Evolutionary conservation across 1,139 yeast genomes (phyloP).

Genomic region (Pichia norvegensis): DNA sequence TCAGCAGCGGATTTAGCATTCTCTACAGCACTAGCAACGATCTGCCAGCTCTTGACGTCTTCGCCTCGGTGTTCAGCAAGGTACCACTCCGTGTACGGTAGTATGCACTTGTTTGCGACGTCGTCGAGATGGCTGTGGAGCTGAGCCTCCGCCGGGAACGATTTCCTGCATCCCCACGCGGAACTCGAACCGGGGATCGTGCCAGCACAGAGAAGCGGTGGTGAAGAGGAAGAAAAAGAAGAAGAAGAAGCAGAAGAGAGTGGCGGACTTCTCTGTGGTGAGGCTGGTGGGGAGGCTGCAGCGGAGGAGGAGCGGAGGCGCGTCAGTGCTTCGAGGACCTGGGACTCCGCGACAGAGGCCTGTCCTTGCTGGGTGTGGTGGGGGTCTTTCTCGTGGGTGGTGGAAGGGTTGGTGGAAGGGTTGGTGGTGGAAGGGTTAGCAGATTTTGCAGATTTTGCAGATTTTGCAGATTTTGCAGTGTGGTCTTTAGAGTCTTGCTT

Average conservation of each 20-base stretch:
- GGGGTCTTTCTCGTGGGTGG: not conserved
- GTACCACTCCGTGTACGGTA: not conserved
- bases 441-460: no score
- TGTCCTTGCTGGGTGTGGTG: not conserved
- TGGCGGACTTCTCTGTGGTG: not conserved
- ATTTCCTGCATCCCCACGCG: conserved; percentile 6
- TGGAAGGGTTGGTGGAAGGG: not conserved
- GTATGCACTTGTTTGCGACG: not conserved
- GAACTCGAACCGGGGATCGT: not conserved
- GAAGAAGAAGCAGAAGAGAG: not conserved
- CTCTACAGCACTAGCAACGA: not conserved
- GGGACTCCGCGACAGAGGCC: conserved; percentile 5
- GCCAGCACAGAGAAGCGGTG: not conserved
- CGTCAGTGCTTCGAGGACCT: conserved; percentile 12
- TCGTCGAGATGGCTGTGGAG: conserved; percentile 2
- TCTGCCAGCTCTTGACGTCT: not conserved
- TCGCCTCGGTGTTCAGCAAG: not conserved
- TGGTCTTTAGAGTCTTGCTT: not conserved
- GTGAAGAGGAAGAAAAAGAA: not conserved
- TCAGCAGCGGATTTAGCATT: not conserved
- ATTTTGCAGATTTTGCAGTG: not conserved
- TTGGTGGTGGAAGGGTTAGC: not conserved
- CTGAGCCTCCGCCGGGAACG: not conserved
- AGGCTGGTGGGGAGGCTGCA: not conserved
- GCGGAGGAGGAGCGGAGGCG: conserved; percentile 5